Evolutionary conservation across 331 rosid genomes (phyloP).

Genomic region (Telfairia occidentalis): DNA sequence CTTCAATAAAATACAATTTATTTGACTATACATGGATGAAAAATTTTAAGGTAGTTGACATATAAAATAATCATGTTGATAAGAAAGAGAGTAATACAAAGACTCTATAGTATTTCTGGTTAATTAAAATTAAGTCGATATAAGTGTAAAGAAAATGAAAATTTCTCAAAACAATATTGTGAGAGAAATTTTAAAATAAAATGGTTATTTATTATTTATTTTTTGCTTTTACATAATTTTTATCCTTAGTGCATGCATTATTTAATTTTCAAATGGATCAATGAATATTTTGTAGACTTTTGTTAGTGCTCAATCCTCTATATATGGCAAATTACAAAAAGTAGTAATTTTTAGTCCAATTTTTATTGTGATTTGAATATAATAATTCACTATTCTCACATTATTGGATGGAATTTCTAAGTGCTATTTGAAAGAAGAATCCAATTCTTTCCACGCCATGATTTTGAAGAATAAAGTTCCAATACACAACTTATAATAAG

Average conservation of each 20-base stretch:
- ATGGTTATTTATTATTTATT: neutral
- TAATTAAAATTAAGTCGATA: too few species aligned
- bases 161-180: neutral
- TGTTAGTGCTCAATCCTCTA: neutral
- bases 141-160: too few species aligned
- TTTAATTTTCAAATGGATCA: neutral
- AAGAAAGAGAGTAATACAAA: too few species aligned
- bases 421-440: neutral
- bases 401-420: neutral
- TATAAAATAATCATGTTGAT: too few species aligned
- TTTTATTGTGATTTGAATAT: neutral
- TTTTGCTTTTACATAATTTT: neutral
- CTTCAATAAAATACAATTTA: too few species aligned
- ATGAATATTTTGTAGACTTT: constrained; percentile 2
- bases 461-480: neutral
- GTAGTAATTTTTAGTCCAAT: neutral
- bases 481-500: neutral
- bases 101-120: too few species aligned
- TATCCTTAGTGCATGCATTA: neutral
- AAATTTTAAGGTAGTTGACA: too few species aligned
- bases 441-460: neutral
- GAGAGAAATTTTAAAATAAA: neutral
- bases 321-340: neutral
- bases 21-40: too few species aligned
- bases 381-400: neutral